Evolutionary conservation across 1,284 basidiomycete genomes (phyloP), one percentile per base, ranked within the genome.

Genomic region (Puccinia polysora): DNA sequence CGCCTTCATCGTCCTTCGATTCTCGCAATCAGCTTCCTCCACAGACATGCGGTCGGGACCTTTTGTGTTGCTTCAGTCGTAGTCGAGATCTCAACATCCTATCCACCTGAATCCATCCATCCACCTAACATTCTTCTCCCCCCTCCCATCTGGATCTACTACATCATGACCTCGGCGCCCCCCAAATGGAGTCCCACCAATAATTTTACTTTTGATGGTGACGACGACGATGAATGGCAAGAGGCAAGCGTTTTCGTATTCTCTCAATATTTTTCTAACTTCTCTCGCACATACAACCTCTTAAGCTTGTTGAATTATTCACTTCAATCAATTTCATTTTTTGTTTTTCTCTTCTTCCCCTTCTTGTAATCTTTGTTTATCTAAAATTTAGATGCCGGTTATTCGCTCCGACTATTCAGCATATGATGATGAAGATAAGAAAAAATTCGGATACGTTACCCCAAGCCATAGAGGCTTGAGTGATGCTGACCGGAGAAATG

Each of bases 191-290:
- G 36, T 47, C 30, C 53, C 10, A 59, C 55, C 6, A 18, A 34
- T 23, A 20, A 47, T 18, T 50, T 67, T 6, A 47, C 10, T 15
- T 18, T 30, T 20, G 43, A 59, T 15, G 34, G 2, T 20, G 65
- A 69, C 38, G 65, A 69, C 43, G 65, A 69, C 25, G 65, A 69
- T 59, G 55, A 69, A 30, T 69, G 65, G 65, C 65, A 69, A 69
- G 65, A 69, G 43, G 65, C 59, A 34, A 69, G 53, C 20, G 14
- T n/a, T 45, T 30, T 28, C 32, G 4, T 53, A 12, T 12, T 43
- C 10, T 38, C 43, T 23, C n/a, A 7, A 18, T 25, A 14, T 50
- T 36, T 50, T 58, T 36, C 34, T 32, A 10, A 36, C 5, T 15
- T 47, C 56, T 23, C 56, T 15, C 56, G 28, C 52, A 23, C 34